These are phyloP conservation scores for Epichloe coenophiala DNA, from an alignment of 2,329 filamentous ascomycete genomes.

Conservation along the genomic window DNA sequence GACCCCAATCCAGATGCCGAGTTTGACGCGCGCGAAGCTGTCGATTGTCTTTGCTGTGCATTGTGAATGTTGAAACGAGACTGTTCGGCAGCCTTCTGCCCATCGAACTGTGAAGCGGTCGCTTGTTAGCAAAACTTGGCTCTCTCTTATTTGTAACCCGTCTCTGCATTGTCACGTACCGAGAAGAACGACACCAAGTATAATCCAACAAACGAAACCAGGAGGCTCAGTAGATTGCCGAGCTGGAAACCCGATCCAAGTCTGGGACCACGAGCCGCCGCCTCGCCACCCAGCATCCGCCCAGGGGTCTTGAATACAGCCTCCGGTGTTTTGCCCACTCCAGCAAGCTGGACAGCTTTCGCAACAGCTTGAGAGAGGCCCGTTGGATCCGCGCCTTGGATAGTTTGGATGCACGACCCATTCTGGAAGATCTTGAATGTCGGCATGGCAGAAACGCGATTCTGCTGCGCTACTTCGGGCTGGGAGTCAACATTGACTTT, in stretches of 20 bases:
- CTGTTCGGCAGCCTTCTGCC: conserved; percentile 45
- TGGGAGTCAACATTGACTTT: conserved; percentile 14
- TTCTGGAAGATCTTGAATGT: conserved; percentile 87
- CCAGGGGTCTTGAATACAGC: conserved; percentile 38
- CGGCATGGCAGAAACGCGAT: conserved; percentile 75
- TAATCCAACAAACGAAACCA: conserved; percentile 44
- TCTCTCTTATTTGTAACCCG: not conserved
- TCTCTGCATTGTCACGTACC: conserved; percentile 24
- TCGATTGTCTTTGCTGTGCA: conserved; percentile 5
- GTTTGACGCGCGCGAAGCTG: not conserved
- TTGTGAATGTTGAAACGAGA: conserved; percentile 45
- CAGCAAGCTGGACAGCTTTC: conserved; percentile 46
- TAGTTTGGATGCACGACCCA: conserved; percentile 57
- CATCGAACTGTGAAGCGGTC: conserved; percentile 36
- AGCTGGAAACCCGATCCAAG: conserved; percentile 19
- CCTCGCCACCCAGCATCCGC: conserved; percentile 39
- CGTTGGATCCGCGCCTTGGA: conserved; percentile 68
- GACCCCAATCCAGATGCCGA: not conserved
- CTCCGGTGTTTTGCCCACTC: conserved; percentile 27
- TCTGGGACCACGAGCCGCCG: conserved; percentile 9
- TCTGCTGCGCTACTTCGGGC: conserved; percentile 40
- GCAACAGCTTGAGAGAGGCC: conserved; percentile 65
- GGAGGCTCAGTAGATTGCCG: conserved; percentile 31
- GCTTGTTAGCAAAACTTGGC: conserved; percentile 11
- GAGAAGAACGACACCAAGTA: conserved; percentile 50